These are phyloP conservation scores for Avicennia marina DNA, from an alignment of 257 asterid genomes.

Conservation along the genomic window DNA sequence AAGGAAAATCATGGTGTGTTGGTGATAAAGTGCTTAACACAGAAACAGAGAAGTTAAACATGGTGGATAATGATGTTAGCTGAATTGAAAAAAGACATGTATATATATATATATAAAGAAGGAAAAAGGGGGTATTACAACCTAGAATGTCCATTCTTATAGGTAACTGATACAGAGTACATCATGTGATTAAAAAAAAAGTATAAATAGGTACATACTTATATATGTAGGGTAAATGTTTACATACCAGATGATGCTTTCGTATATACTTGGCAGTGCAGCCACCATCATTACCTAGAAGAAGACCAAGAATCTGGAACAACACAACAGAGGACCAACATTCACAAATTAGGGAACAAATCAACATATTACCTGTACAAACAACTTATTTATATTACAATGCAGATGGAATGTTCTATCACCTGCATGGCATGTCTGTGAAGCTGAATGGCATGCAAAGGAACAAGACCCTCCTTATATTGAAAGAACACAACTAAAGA, in stretches of 20 bases:
- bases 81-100: not conserved
- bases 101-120: not conserved
- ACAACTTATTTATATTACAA: not conserved
- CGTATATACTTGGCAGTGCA: conserved; percentile 85
- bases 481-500: conserved; percentile 69
- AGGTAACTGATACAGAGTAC: conserved; percentile 3
- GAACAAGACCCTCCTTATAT: conserved; percentile 72
- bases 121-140: no score
- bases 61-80: not conserved
- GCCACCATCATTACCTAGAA: conserved; percentile 89
- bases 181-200: conserved; percentile 15
- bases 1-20: not conserved
- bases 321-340: conserved; percentile 24
- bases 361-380: not conserved
- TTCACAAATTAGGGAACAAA: not conserved
- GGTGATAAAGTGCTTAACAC: conserved; percentile 6
- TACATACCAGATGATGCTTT: conserved; percentile 86
- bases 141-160: conserved; percentile 2
- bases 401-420: not conserved
- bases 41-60: not conserved
- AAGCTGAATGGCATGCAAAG: conserved; percentile 92
- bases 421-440: conserved; percentile 99
- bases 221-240: not conserved
- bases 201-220: not conserved
- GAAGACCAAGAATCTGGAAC: conserved; percentile 89